Conservation (phyloP, 768 basidiomycete species). For the Leccinum barrowsii region DNA sequence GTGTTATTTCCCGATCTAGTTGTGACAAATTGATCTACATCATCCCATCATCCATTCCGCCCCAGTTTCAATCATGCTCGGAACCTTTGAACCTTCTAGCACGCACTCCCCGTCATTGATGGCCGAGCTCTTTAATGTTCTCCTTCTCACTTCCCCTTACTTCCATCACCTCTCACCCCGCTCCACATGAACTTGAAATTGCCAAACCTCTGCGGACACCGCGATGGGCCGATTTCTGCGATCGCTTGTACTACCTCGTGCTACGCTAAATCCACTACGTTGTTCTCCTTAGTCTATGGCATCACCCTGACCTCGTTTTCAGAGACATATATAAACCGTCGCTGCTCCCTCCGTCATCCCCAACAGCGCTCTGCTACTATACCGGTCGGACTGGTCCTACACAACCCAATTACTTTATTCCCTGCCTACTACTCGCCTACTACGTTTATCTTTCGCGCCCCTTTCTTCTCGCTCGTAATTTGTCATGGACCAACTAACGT, state of each 20-base stretch:
- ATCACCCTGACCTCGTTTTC: constrained; percentile 43
- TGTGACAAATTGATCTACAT: constrained; percentile 19
- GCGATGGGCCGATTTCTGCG: constrained; percentile 15
- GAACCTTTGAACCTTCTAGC: constrained; percentile 13
- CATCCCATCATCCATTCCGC: background rate
- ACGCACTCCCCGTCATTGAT: constrained; percentile 11
- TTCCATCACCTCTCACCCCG: background rate
- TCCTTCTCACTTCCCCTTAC: constrained; percentile 1
- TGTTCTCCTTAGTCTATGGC: constrained; percentile 21
- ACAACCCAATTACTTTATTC: constrained; percentile 16
- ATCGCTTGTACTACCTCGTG: constrained; percentile 36
- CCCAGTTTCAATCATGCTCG: background rate
- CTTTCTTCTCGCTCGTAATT: constrained; percentile 12
- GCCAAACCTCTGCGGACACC: background rate
- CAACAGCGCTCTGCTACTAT: constrained; percentile 19
- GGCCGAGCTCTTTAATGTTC: constrained; percentile 10
- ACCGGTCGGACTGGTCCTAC: background rate
- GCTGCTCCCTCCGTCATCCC: constrained; percentile 13
- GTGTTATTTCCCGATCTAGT: constrained; percentile 9
- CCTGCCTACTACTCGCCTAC: constrained; percentile 9
- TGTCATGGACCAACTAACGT: constrained; percentile 59
- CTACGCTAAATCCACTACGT: constrained; percentile 25
- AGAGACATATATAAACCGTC: constrained; percentile 28
- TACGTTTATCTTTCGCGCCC: constrained; percentile 16
- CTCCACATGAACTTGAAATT: constrained; percentile 18